Evolutionary conservation across 495 filamentous ascomycete species (phyloP), one percentile per base, ranked within the genome.

Genomic region (Aspergillus panamensis): DNA sequence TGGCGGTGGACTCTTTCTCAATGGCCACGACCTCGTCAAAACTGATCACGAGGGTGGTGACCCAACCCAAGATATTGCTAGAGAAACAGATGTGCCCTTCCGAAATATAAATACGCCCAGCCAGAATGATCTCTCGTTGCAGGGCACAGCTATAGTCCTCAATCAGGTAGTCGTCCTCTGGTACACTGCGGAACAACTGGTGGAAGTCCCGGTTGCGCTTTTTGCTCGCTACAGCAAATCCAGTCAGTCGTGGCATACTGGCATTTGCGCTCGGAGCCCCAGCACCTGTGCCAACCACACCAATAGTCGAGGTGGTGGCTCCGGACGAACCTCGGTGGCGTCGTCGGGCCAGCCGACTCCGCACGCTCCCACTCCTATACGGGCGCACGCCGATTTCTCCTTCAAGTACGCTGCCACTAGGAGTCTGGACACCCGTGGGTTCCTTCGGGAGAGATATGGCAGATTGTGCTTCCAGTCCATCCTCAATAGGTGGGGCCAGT

Each of bases 71-170:
- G 51, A 99, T 99, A 67, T 99, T 99, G 71, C 94, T 97, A 58
- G 92, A 95, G 73, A 99, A 99, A 75, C 94, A 99, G 35, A 99
- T 86, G 62, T 99, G 92, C 5, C 92, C 91, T 72, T 99, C 94
- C 0, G 93, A 97, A 30, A 99, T 87, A 65, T 99, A 99, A 13
- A 99, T 81, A 39, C 94, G 83, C 2, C 94, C 94, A 61, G 96
- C 93, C 10, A 95, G 82, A 44, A 99, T 86, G 57, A 99, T 99
- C 67, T 99, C 94, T 51, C 90, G 84, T 69, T 99, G 94, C 16
- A 99, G 71, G 14, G 94, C 94, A 66, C 92, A 96, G 66, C 95
- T 96, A 69, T 97, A 99, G 70, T 99, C 94, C 67, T 99, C 94
- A 58, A 99, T 97, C 10, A 99, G 79, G 62, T 94, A 97, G 69